Evolutionary conservation across 257 asterid species (phyloP).

Genomic region (Eustoma russellianum): DNA sequence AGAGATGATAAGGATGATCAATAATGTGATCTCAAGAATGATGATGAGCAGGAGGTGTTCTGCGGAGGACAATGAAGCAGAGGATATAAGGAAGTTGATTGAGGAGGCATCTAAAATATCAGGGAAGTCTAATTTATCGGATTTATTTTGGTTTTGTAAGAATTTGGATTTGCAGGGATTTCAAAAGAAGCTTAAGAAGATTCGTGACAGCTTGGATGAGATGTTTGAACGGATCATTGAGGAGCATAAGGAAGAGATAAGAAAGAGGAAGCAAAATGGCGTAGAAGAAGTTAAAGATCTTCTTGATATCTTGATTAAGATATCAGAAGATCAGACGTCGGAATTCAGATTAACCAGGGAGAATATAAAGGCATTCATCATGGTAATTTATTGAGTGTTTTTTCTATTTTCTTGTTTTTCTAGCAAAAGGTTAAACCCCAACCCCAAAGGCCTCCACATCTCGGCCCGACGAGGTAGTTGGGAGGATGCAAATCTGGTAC

Average conservation of each 20-base stretch:
- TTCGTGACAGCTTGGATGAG: slow-evolving; percentile 40
- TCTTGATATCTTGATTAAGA: slow-evolving; percentile 56
- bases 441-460: too few species aligned
- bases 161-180: slow-evolving; percentile 66
- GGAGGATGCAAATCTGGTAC: too few species aligned
- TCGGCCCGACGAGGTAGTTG: too few species aligned
- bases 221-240: slow-evolving; percentile 55
- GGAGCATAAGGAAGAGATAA: slow-evolving; percentile 36
- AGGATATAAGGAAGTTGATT: slow-evolving; percentile 36
- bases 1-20: slow-evolving; percentile 43
- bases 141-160: slow-evolving; percentile 59
- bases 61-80: slow-evolving; percentile 39
- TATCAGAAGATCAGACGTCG: slow-evolving; percentile 39
- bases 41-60: slow-evolving; percentile 54
- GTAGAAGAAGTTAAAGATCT: slow-evolving; percentile 32
- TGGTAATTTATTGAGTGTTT: slow-evolving; percentile 29
- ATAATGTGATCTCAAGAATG: slow-evolving; percentile 62
- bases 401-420: not conserved
- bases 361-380: slow-evolving; percentile 60
- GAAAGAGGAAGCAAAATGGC: slow-evolving; percentile 9
- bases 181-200: slow-evolving; percentile 34
- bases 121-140: slow-evolving; percentile 53
- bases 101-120: slow-evolving; percentile 43
- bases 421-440: too few species aligned
- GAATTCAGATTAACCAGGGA: slow-evolving; percentile 42